Conservation (phyloP, 768 basidiomycete species). For the Amanita thiersii region DNA sequence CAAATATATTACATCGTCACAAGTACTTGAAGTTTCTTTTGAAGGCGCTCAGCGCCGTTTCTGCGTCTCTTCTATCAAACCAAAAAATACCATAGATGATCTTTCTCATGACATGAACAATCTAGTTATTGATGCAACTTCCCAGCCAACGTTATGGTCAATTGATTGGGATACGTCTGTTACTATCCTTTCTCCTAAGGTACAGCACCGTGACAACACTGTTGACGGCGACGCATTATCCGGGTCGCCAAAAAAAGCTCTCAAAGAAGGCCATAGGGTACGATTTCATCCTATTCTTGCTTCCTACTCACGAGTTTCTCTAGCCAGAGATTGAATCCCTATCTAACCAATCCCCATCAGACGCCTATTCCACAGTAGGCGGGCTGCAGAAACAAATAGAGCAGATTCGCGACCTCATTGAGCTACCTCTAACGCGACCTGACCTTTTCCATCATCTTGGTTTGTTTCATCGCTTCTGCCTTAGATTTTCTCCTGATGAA, state of each 20-base stretch:
- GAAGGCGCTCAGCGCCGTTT: conserved; percentile 57
- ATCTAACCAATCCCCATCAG: conserved; percentile 28
- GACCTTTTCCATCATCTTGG: conserved; percentile 75
- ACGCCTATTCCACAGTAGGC: conserved; percentile 80
- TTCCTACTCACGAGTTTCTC: conserved; percentile 3
- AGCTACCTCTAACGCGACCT: conserved; percentile 79
- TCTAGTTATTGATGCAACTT: neutral
- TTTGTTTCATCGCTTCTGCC: too few relatives aligned
- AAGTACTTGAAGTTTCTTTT: conserved; percentile 55
- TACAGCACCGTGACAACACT: neutral
- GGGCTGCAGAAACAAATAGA: conserved; percentile 84
- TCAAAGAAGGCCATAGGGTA: conserved; percentile 26
- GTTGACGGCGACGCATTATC: conserved; percentile 18
- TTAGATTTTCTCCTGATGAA: conserved; percentile 27
- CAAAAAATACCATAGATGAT: conserved; percentile 8
- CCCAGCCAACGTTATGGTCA: conserved; percentile 41
- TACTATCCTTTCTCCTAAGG: conserved; percentile 21
- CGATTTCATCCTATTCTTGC: conserved; percentile 11
- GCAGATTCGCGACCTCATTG: conserved; percentile 78
- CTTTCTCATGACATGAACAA: conserved; percentile 1
- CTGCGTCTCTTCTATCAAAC: conserved; percentile 37
- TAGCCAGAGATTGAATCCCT: conserved; percentile 42
- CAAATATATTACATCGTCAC: conserved; percentile 55
- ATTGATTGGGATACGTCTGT: conserved; percentile 65
- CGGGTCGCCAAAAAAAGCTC: conserved; percentile 11